These are phyloP conservation scores for Fraxinus greggii DNA, from an alignment of 305 asterid species.

Conservation along the genomic window DNA sequence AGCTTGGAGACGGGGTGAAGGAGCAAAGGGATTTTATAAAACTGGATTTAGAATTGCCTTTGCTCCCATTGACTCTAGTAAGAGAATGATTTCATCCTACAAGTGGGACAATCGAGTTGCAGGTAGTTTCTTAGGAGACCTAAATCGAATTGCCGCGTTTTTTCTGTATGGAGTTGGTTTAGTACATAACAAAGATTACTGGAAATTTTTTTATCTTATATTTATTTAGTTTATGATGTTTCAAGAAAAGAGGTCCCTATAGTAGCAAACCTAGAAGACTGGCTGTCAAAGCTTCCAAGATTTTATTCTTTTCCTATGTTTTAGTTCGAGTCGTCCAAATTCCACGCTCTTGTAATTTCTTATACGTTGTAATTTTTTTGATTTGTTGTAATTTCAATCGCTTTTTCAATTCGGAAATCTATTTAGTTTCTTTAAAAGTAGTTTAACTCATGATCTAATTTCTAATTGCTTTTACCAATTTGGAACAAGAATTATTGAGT, in stretches of 20 bases:
- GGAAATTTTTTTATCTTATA: neutral
- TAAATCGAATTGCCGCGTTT: neutral
- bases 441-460: neutral
- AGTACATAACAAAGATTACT: neutral
- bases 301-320: neutral
- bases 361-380: neutral
- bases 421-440: neutral
- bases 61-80: neutral
- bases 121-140: neutral
- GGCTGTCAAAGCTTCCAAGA: neutral
- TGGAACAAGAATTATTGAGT: neutral
- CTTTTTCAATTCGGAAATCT: neutral
- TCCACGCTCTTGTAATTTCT: neutral
- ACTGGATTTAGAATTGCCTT: neutral
- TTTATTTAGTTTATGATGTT: neutral
- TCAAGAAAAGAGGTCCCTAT: neutral
- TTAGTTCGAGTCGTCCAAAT: neutral
- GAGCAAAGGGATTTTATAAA: neutral
- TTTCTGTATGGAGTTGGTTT: neutral
- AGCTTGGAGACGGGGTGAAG: slow-evolving; percentile 40
- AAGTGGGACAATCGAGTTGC: neutral
- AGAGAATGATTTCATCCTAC: neutral
- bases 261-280: neutral
- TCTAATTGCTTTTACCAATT: neutral
- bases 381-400: neutral